Conservation (phyloP, 164 flowering plant genomes). For the Magnolia kwangsiensis region DNA sequence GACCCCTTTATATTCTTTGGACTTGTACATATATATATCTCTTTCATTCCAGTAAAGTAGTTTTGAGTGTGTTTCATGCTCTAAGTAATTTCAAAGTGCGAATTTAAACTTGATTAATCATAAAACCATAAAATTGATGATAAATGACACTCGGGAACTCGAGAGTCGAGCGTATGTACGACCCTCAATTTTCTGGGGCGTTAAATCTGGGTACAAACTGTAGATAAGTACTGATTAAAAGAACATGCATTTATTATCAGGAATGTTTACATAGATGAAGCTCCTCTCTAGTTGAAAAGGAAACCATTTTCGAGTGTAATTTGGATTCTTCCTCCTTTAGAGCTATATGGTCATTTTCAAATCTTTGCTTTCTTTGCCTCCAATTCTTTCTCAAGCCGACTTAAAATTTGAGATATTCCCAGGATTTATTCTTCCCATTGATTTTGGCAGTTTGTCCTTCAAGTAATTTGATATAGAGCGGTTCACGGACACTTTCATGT, state of each 20-base stretch:
- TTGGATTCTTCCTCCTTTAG: constrained; percentile 49
- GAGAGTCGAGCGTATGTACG: too few relatives aligned
- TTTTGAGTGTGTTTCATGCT: too few relatives aligned
- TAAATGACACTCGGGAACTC: too few relatives aligned
- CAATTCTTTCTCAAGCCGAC: constrained; percentile 55
- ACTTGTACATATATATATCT: too few relatives aligned
- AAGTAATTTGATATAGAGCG: constrained; percentile 24
- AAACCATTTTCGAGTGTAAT: constrained; percentile 36
- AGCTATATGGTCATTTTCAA: constrained; percentile 37
- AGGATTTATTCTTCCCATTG: constrained; percentile 69
- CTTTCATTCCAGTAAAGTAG: too few relatives aligned
- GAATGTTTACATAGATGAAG: constrained; percentile 21
- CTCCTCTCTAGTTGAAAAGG: constrained; percentile 67
- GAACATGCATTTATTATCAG: background rate
- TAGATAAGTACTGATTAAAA: background rate
- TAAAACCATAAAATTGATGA: too few relatives aligned
- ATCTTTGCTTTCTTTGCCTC: constrained; percentile 42
- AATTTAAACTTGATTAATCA: too few relatives aligned
- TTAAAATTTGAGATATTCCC: constrained; percentile 51
- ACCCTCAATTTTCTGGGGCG: too few relatives aligned
- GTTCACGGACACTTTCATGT: too few relatives aligned
- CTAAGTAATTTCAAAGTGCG: too few relatives aligned
- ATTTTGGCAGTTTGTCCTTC: constrained; percentile 69
- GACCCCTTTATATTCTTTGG: too few relatives aligned
- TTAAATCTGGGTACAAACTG: background rate